phyloP scores from a whole-genome alignment of 306 rosid species.

The Prunus persica region DNA sequence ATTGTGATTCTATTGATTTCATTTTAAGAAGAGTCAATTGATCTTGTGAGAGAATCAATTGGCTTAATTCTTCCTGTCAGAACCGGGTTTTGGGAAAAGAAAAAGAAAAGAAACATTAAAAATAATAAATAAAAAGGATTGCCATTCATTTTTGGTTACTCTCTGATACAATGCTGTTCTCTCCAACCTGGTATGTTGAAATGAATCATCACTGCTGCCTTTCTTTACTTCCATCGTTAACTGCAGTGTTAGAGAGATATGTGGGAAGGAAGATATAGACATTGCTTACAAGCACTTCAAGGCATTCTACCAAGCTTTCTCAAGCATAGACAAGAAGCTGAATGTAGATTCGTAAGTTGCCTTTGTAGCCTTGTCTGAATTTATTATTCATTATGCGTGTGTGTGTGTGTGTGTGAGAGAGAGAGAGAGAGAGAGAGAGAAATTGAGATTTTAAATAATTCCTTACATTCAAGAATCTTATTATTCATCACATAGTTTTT shows the following conservation, averaged over 20 bases:
- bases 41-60: background rate
- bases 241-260: constrained; percentile 87
- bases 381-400: background rate
- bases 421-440: background rate
- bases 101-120: no score
- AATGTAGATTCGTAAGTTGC: constrained; percentile 53
- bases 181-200: background rate
- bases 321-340: constrained; percentile 70
- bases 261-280: constrained; percentile 90
- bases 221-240: background rate
- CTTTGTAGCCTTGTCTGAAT: background rate
- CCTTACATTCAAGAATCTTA: background rate
- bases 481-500: background rate
- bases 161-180: background rate
- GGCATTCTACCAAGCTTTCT: constrained; percentile 77
- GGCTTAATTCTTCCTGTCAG: background rate
- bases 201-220: background rate
- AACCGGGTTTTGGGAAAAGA: background rate
- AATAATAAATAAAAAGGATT: background rate
- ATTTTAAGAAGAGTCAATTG: no score
- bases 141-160: background rate
- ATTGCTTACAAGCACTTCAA: constrained; percentile 89
- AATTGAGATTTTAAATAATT: background rate
- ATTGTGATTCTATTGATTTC: no score
- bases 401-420: background rate